A percentile compares a stretch with the other conserved stretches of the same genome.
These are phyloP conservation scores for Eleusine indica DNA, from an alignment of 176 grass and related monocot species.

Conservation along the genomic window DNA sequence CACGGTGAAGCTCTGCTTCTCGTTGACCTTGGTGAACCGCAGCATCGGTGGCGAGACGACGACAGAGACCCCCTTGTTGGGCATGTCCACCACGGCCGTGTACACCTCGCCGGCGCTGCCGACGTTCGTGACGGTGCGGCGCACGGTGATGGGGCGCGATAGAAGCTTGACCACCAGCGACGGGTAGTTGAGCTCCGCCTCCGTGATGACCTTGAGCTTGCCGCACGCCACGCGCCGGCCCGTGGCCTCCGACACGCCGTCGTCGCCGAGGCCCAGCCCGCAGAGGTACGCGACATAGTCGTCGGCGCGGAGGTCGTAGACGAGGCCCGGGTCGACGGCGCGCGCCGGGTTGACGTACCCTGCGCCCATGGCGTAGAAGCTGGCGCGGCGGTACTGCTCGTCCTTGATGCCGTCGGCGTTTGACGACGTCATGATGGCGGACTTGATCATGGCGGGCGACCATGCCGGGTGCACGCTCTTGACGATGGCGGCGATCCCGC, in stretches of 20 bases:
- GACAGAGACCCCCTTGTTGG: conserved; percentile 48
- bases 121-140: conserved; percentile 68
- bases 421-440: conserved; percentile 72
- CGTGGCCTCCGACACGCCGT: conserved; percentile 48
- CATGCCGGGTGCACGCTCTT: conserved; percentile 68
- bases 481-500: conserved; percentile 67
- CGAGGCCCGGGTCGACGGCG: conserved; percentile 63
- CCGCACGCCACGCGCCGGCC: conserved; percentile 36
- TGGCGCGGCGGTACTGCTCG: conserved; percentile 57
- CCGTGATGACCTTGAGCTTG: conserved; percentile 40
- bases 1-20: conserved; percentile 64
- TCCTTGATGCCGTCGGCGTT: conserved; percentile 52
- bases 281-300: conserved; percentile 70
- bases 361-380: conserved; percentile 64
- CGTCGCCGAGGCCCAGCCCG: conserved; percentile 44
- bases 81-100: conserved; percentile 57
- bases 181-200: conserved; percentile 77
- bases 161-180: conserved; percentile 56
- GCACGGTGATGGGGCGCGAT: conserved; percentile 46
- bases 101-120: conserved; percentile 51
- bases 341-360: conserved; percentile 72
- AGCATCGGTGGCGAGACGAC: conserved; percentile 50
- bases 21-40: conserved; percentile 53
- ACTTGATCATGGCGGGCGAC: conserved; percentile 70
- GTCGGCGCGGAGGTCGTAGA: conserved; percentile 59